Evolutionary conservation across 768 basidiomycete species (phyloP).

Genomic region (Lactarius indigo): DNA sequence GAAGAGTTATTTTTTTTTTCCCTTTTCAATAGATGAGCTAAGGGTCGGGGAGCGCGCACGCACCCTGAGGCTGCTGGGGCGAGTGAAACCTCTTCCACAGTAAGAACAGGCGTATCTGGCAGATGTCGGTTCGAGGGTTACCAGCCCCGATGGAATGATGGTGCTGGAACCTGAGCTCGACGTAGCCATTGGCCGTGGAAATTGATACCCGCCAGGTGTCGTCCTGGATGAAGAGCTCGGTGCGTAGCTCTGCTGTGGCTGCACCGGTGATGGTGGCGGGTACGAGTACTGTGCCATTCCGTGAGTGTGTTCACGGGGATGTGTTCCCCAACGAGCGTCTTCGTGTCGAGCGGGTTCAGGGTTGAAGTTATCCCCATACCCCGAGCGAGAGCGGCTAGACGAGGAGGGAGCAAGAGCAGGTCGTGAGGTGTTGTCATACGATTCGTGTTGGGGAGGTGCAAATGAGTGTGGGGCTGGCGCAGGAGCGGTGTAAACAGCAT

Average conservation of each 20-base stretch:
- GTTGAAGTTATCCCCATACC: constrained; percentile 1
- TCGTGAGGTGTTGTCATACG: constrained; percentile 6
- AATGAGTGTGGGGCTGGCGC: constrained; percentile 9
- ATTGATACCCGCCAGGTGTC: constrained; percentile 6
- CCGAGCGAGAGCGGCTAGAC: constrained; percentile 1
- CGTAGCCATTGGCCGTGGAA: constrained; percentile 9
- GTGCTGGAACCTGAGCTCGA: constrained; percentile 1
- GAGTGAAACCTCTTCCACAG: constrained; percentile 78
- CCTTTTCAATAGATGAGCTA: constrained; percentile 3
- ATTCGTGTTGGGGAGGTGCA: constrained; percentile 6
- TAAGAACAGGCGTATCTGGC: constrained; percentile 73
- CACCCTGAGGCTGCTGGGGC: constrained; percentile 81
- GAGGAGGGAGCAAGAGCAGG: not conserved
- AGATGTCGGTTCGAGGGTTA: constrained; percentile 30
- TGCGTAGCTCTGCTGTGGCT: constrained; percentile 4
- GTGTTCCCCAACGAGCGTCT: not conserved
- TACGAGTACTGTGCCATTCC: constrained; percentile 9
- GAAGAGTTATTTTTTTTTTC: constrained; percentile 5
- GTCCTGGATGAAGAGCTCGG: constrained; percentile 10
- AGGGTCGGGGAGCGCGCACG: not conserved
- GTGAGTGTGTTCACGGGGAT: not conserved
- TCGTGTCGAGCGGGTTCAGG: constrained; percentile 1
- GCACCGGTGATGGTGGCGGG: constrained; percentile 6
- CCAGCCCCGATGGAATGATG: constrained; percentile 10
- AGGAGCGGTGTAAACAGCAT: constrained; percentile 1